Evolutionary conservation across 495 filamentous ascomycete genomes (phyloP).

Genomic region (Evernia prunastri): DNA sequence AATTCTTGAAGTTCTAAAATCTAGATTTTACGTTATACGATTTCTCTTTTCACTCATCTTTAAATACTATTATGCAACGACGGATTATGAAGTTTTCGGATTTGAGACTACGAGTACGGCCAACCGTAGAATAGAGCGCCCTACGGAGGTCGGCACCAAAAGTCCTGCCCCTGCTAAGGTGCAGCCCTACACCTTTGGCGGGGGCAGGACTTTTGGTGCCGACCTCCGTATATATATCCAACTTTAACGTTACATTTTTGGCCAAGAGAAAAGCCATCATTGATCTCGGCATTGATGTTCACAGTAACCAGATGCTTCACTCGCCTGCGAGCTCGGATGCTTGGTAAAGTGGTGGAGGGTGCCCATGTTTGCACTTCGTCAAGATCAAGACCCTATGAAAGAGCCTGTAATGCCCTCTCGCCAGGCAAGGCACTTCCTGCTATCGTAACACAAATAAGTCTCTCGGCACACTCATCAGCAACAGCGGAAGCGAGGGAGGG

Average conservation of each 20-base stretch:
- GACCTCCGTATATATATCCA: too few species aligned
- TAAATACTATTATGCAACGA: too few species aligned
- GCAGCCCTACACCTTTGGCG: too few species aligned
- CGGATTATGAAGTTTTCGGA: too few species aligned
- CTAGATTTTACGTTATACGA: too few species aligned
- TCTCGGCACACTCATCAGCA: not conserved
- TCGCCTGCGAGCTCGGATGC: slow-evolving; percentile 4
- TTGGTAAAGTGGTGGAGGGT: slow-evolving; percentile 5
- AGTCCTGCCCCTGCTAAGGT: too few species aligned
- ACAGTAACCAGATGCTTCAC: slow-evolving; percentile 12
- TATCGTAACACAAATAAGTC: not conserved
- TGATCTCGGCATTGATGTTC: not conserved
- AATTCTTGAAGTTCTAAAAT: too few species aligned
- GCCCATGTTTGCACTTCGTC: slow-evolving; percentile 4
- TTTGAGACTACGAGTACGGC: too few species aligned
- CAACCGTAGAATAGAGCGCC: too few species aligned
- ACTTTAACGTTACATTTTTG: not conserved
- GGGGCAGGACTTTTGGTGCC: too few species aligned
- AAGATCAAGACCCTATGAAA: slow-evolving; percentile 5
- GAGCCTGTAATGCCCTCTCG: not conserved
- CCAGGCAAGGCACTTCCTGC: not conserved
- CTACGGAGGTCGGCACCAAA: too few species aligned
- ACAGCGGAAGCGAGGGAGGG: not conserved
- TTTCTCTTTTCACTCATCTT: too few species aligned
- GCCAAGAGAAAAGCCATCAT: not conserved